A percentile compares a stretch with the other conserved stretches of the same genome.
These are phyloP conservation scores for Coemansia sp. DNA, from an alignment of 192 early-diverging fungal genomes.

Conservation along the genomic window DNA sequence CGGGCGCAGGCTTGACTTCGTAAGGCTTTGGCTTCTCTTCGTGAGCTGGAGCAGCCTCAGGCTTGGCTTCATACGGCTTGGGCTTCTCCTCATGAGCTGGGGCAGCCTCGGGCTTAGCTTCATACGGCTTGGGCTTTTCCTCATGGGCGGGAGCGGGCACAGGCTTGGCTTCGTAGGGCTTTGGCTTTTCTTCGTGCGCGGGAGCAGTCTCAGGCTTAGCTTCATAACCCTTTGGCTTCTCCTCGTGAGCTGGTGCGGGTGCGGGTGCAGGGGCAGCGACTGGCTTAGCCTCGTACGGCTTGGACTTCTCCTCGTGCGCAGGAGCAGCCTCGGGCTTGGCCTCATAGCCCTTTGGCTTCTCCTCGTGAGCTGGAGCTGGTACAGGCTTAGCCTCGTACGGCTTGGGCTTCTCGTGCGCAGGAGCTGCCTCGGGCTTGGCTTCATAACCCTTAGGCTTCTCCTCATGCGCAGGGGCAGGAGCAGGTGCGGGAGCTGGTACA, in stretches of 20 bases:
- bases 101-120: not conserved
- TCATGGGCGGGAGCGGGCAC: not conserved
- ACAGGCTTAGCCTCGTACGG: not conserved
- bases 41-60: not conserved
- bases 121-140: not conserved
- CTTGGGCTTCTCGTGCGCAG: not conserved
- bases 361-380: not conserved
- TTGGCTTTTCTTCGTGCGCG: not conserved
- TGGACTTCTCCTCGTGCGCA: not conserved
- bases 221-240: not conserved
- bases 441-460: not conserved
- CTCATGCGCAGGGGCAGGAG: not conserved
- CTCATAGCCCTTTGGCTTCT: too few species aligned
- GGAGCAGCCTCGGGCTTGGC: too few species aligned
- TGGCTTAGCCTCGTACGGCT: not conserved
- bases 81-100: not conserved
- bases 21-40: conserved; percentile 2
- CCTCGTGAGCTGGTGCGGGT: not conserved
- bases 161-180: not conserved
- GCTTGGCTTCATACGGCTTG: not conserved
- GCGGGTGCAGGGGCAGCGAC: not conserved
- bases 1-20: not conserved
- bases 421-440: not conserved
- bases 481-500: not conserved
- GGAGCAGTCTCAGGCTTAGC: not conserved